A percentile compares a stretch with the other conserved stretches of the same genome.
phyloP scores from a whole-genome alignment of 768 basidiomycete species.

The Naematelia encephala region DNA sequence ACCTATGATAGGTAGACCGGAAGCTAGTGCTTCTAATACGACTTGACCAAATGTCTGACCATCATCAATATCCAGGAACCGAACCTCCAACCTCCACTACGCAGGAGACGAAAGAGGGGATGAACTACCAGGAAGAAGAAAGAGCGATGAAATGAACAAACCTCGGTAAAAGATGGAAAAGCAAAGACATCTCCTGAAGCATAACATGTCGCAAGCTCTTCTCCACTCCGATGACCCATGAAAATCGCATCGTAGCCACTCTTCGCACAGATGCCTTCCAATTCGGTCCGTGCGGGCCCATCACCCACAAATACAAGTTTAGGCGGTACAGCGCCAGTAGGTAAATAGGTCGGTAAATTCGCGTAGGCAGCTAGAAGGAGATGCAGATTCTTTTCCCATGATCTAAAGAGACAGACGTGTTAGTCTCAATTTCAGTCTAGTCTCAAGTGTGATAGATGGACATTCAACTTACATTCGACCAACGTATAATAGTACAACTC shows the following conservation, averaged over 20 bases:
- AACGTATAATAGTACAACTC: slow-evolving; percentile 51
- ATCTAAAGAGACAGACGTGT: slow-evolving; percentile 20
- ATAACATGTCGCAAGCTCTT: slow-evolving; percentile 52
- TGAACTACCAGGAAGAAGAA: too few relatives aligned
- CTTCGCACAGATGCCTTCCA: slow-evolving; percentile 45
- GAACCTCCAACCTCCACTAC: too few relatives aligned
- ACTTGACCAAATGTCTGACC: slow-evolving; percentile 53
- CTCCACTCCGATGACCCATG: slow-evolving; percentile 51
- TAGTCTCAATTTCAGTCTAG: not conserved
- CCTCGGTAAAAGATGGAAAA: slow-evolving; percentile 53
- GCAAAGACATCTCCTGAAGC: slow-evolving; percentile 55
- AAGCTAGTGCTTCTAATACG: slow-evolving; percentile 54
- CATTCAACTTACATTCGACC: slow-evolving; percentile 48
- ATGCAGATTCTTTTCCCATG: slow-evolving; percentile 55
- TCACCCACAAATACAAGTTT: slow-evolving; percentile 54
- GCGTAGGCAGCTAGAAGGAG: slow-evolving; percentile 52
- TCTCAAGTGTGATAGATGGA: not conserved
- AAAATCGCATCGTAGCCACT: slow-evolving; percentile 51
- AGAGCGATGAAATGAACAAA: slow-evolving; percentile 11
- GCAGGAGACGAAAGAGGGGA: too few relatives aligned
- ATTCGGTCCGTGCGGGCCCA: slow-evolving; percentile 51
- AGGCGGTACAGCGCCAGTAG: slow-evolving; percentile 22
- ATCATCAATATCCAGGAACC: slow-evolving; percentile 5
- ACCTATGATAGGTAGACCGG: slow-evolving; percentile 55
- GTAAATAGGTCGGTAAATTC: slow-evolving; percentile 34